These are phyloP conservation scores for Penicillium steckii DNA, from an alignment of 495 filamentous ascomycete genomes.

Conservation along the genomic window DNA sequence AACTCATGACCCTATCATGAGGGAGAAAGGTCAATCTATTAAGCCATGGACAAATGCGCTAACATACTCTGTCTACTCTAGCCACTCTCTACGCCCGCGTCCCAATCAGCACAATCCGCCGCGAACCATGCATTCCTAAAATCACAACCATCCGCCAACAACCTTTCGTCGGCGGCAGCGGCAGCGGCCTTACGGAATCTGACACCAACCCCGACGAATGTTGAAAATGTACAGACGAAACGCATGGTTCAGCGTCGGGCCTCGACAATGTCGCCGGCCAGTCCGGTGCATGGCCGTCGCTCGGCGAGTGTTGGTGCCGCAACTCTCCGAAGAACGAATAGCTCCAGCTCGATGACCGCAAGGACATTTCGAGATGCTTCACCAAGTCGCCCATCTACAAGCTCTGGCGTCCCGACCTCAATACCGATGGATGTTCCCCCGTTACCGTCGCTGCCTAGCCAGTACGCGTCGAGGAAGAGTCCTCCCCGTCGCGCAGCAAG, in stretches of 20 bases:
- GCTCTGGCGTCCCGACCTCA: constrained; percentile 27
- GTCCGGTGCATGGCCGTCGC: constrained; percentile 38
- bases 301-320: constrained; percentile 36
- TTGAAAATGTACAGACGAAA: constrained; percentile 83
- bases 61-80: constrained; percentile 11
- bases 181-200: constrained; percentile 77
- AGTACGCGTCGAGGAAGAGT: constrained; percentile 32
- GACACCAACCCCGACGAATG: constrained; percentile 69
- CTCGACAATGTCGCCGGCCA: constrained; percentile 66
- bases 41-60: constrained; percentile 1
- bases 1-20: too few relatives aligned
- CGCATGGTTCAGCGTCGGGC: constrained; percentile 71
- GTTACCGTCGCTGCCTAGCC: constrained; percentile 66
- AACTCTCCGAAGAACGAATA: constrained; percentile 60
- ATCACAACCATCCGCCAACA: constrained; percentile 59
- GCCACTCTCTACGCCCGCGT: constrained; percentile 59
- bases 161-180: constrained; percentile 79
- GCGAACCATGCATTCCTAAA: constrained; percentile 78
- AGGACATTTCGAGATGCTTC: constrained; percentile 77
- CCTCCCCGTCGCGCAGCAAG: constrained; percentile 50
- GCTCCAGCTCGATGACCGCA: constrained; percentile 79
- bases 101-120: constrained; percentile 69
- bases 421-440: constrained; percentile 57
- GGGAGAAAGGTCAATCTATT: too few relatives aligned
- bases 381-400: constrained; percentile 51